Evolutionary conservation across 768 basidiomycete genomes (phyloP).

Genomic region (Amanita rimosa): DNA sequence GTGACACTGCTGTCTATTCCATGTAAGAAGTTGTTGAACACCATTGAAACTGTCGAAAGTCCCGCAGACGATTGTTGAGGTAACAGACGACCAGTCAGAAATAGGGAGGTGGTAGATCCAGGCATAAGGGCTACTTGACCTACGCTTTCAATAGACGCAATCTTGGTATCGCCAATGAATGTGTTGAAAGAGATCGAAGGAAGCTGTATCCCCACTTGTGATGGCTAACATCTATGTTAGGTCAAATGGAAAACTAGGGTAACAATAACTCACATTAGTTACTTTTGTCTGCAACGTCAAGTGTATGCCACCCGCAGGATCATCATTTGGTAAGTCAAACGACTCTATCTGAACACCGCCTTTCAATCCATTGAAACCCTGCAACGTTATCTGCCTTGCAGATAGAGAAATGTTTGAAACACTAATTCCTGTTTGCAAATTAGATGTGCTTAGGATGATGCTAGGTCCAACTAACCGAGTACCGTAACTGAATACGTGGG

Average conservation of each 20-base stretch:
- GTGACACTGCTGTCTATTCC: conserved; percentile 49
- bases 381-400: conserved; percentile 48
- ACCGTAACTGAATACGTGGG: conserved; percentile 34
- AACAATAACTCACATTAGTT: conserved; percentile 36
- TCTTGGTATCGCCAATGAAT: conserved; percentile 36
- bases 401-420: conserved; percentile 45
- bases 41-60: conserved; percentile 43
- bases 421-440: conserved; percentile 31
- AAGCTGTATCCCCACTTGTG: conserved; percentile 63
- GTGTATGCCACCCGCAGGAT: conserved; percentile 61
- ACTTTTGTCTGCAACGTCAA: conserved; percentile 51
- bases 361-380: conserved; percentile 61
- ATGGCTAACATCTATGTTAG: conserved; percentile 33
- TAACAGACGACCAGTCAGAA: conserved; percentile 51
- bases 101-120: conserved; percentile 35
- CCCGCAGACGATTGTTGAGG: conserved; percentile 44
- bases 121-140: conserved; percentile 44
- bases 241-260: neutral
- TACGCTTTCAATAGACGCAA: conserved; percentile 46
- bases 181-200: conserved; percentile 52
- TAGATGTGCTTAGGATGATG: neutral
- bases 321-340: conserved; percentile 61
- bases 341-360: conserved; percentile 50
- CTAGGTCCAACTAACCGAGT: conserved; percentile 28
- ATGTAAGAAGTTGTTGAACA: conserved; percentile 67